phyloP scores from a whole-genome alignment of 2,329 filamentous ascomycete species.

The Rhinocladiella similis region DNA sequence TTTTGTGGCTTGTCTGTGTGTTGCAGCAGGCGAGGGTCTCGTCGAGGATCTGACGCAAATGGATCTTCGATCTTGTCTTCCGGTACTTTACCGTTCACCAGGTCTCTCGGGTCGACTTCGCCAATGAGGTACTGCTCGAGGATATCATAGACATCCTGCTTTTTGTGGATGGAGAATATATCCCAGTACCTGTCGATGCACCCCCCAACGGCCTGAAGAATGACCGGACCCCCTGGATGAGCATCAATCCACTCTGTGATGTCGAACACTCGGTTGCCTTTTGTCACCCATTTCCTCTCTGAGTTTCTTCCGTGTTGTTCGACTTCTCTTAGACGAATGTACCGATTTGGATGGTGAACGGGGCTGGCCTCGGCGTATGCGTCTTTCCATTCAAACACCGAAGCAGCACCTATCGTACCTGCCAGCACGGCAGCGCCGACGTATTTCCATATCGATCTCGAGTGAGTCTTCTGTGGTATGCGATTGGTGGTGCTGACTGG shows the following conservation, averaged over 20 bases:
- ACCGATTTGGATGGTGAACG: constrained; percentile 1
- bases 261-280: constrained; percentile 66
- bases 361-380: constrained; percentile 18
- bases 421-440: background rate
- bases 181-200: constrained; percentile 69
- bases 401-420: constrained; percentile 4
- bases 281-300: constrained; percentile 62
- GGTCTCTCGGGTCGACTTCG: constrained; percentile 58
- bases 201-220: constrained; percentile 64
- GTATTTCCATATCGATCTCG: background rate
- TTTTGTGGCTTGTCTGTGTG: constrained; percentile 60
- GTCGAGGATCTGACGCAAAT: constrained; percentile 54
- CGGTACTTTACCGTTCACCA: constrained; percentile 57
- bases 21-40: constrained; percentile 53
- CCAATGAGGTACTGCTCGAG: constrained; percentile 66
- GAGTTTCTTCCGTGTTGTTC: constrained; percentile 42
- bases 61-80: constrained; percentile 39
- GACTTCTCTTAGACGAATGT: constrained; percentile 31
- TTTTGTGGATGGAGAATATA: constrained; percentile 69
- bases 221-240: constrained; percentile 68
- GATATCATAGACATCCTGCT: constrained; percentile 64
- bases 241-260: constrained; percentile 68
- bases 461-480: background rate
- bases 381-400: background rate
- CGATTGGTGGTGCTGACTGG: constrained; percentile 9